phyloP scores from a whole-genome alignment of 106 monocot species.

The Dendrobium nobile region DNA sequence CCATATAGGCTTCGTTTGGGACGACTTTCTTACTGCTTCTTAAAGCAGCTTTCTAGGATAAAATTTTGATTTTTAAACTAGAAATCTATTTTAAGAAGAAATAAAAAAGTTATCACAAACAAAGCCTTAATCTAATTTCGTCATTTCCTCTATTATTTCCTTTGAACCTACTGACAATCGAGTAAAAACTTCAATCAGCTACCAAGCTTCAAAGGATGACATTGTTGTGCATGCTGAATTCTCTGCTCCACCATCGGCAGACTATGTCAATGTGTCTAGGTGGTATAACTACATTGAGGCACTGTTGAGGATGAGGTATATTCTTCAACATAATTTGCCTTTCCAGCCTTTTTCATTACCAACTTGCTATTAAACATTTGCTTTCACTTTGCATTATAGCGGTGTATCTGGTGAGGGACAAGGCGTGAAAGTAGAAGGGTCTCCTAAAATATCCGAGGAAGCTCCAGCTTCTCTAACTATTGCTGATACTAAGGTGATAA shows the following conservation, averaged over 20 bases:
- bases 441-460: slow-evolving; percentile 22
- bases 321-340: background rate
- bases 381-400: slow-evolving; percentile 16
- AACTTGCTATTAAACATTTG: background rate
- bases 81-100: too few relatives aligned
- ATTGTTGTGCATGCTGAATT: slow-evolving; percentile 48
- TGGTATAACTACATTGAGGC: slow-evolving; percentile 95
- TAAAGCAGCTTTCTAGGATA: too few relatives aligned
- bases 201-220: slow-evolving; percentile 98
- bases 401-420: slow-evolving; percentile 54
- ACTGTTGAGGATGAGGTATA: slow-evolving; percentile 60
- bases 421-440: slow-evolving; percentile 58
- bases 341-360: background rate
- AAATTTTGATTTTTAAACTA: too few relatives aligned
- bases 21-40: too few relatives aligned
- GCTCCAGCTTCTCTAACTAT: slow-evolving; percentile 41
- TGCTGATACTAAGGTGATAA: slow-evolving; percentile 61
- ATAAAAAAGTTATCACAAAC: too few relatives aligned
- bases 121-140: too few relatives aligned
- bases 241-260: slow-evolving; percentile 30
- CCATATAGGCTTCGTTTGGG: too few relatives aligned
- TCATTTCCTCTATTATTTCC: too few relatives aligned
- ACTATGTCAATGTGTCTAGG: slow-evolving; percentile 62
- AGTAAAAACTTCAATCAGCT: slow-evolving; percentile 25
- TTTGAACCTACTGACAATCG: background rate